Percentiles rank a stretch among this genome's conserved stretches.
Evolutionary conservation across 2,329 filamentous ascomycete species (phyloP).

Genomic region (Aspergillus alliaceus): DNA sequence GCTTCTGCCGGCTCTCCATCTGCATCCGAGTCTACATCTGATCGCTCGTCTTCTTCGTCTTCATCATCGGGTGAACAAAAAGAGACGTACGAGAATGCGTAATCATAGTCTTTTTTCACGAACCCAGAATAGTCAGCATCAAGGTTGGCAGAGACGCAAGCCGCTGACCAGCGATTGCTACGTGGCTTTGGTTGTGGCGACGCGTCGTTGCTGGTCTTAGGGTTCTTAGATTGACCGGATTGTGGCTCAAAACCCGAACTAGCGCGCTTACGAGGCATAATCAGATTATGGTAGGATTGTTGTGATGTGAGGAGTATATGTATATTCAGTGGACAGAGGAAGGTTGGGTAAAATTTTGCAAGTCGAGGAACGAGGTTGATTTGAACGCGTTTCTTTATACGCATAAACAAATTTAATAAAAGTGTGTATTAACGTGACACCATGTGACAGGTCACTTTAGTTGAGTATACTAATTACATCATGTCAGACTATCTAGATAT

Average conservation of each 20-base stretch:
- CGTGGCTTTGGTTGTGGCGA: neutral
- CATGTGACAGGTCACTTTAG: neutral
- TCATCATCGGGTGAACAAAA: neutral
- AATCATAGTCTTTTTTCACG: neutral
- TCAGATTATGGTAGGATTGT: neutral
- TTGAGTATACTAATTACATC: too few relatives aligned
- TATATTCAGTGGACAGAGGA: neutral
- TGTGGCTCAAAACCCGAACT: neutral
- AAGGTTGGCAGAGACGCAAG: slow-evolving; percentile 38
- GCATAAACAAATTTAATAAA: too few relatives aligned
- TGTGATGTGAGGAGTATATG: too few relatives aligned
- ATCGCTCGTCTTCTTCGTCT: neutral
- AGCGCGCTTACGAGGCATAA: neutral
- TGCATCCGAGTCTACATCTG: slow-evolving; percentile 22
- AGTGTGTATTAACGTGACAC: neutral
- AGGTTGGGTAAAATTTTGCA: neutral
- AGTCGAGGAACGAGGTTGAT: neutral
- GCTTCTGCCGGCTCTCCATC: slow-evolving; percentile 12
- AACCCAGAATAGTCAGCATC: slow-evolving; percentile 15
- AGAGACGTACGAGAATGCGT: slow-evolving; percentile 1
- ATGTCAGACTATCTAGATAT: too few relatives aligned
- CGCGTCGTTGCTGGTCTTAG: neutral
- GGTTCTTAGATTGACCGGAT: neutral
- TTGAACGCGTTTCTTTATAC: neutral
- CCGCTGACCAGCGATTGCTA: slow-evolving; percentile 28